Evolutionary conservation across 352 stramenopile genomes (phyloP), one percentile per base, ranked within the genome.

Genomic region (Phytophthora tentaculata): DNA sequence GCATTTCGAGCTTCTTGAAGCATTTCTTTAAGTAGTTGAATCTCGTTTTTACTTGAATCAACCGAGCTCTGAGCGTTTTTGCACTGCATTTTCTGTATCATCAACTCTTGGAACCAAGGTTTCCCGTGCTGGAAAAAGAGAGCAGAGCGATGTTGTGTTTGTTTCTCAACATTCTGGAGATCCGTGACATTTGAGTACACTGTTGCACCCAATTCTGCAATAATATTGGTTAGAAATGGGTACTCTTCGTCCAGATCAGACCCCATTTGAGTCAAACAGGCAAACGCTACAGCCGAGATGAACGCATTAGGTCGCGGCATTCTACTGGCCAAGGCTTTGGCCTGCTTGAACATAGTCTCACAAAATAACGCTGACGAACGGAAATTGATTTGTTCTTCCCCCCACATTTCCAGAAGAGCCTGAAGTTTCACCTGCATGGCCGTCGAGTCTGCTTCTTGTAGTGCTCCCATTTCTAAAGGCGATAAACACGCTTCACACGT

Each of bases 351-450:
- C 3, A 73, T 80, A 5, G 82, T 76, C 59, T 92, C 84, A 17
- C 79, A 88, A 54, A 88, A 90, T 1, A 92, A 61, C 16, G 81
- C 69, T 24, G 79, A 69, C 0, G 84, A 92, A n/a, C 81, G 81
- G 37, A 90, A 92, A 14, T 56, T 68, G 6, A 51, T 43, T 51
- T 86, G 74, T 50, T 88, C 79, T 22, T 72, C 68, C 14, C 80
- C 63, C 81, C 81, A 90, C 20, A 77, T 71, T 17, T 80, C 67
- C 19, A 92, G 63, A 55, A 92, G 86, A 17, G 74, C 70, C 19
- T 76, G 67, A 32, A 87, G 67, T 44, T 86, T 85, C 45, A 81
- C 70, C 10, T 81, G 65, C 48, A 80, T 72, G 0, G 47, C 44
- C 2, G 63, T 50, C 10, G 69, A 68, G 26, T 78, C 63, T 5